Base-by-base conservation (phyloP, 371 early-diverging fungal genomes). In the Apophysomyces variabilis region DNA sequence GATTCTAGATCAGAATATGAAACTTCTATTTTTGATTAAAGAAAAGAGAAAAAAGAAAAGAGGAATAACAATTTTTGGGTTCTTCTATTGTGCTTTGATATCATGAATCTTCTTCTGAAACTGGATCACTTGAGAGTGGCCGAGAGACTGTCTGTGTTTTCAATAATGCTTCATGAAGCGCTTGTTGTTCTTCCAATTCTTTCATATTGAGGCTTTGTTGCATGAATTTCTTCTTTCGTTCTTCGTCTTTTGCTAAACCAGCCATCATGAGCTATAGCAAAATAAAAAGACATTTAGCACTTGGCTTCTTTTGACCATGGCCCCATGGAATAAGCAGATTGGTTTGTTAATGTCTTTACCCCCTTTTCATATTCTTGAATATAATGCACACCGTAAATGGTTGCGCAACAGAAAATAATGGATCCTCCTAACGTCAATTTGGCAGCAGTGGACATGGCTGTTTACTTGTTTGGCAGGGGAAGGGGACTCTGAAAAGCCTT, bases 341-440 rank as follows among this genome's bases (percentile, higher is more conserved):
- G 47, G 16, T 36, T 32, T 18, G 9, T 14, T 3, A 26, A 26
- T 26, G 32, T 26, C 32, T 26, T 62, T 78, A 80, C 85, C 67
- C 76, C 79, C 61, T 79, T 75, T 47, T 85, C 85, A 62, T 70
- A 73, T 9, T 67, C 68, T 60, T 85, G 85, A 1, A 79, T 16
- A 66, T 85, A 82, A 65, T 85, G 85, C 0, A 85, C 85, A 41
- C 85, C 83, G 35, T 72, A 74, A 7, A 85, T 72, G 6, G 81
- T 76, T 21, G 71, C 81, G 66, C 71, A 62, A 39, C 82, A 80
- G 21, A 85, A 73, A n/a, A 73, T 65, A 8, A 85, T 70, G 26
- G 83, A 76, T 3, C 74, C 67, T n/a, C 71, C 73, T 58, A 85
- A 72, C 13, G 85, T 85, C 18, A 77, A 18, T 67, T 85, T 85